phyloP scores from a whole-genome alignment of 163 green algal species.

The Chlorella variabilis region DNA sequence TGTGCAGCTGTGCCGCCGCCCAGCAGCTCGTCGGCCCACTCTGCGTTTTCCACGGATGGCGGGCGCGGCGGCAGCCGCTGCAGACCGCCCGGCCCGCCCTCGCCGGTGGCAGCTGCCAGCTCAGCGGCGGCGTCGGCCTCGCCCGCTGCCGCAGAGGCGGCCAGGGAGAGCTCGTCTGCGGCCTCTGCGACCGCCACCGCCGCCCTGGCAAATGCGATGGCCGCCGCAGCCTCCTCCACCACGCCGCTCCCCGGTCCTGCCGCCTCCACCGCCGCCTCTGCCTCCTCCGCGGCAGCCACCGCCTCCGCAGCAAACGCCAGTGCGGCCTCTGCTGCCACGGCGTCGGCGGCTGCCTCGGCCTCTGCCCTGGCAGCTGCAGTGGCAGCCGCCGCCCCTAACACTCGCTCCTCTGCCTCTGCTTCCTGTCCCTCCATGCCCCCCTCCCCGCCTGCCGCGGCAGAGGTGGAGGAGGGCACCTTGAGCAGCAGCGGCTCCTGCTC shows the following conservation, averaged over 20 bases:
- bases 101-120: not conserved
- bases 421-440: not conserved
- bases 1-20: not conserved
- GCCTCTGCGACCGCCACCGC: not conserved
- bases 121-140: not conserved
- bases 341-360: not conserved
- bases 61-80: not conserved
- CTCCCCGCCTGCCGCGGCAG: not conserved
- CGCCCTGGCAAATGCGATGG: not conserved
- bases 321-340: not conserved
- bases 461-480: not conserved
- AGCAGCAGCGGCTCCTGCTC: constrained; percentile 24
- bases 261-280: not conserved
- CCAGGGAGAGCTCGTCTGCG: not conserved
- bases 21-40: constrained; percentile 9
- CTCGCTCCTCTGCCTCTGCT: not conserved
- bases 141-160: not conserved
- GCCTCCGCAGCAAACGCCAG: not conserved
- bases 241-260: too few relatives aligned
- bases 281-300: not conserved
- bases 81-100: not conserved
- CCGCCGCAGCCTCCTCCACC: not conserved
- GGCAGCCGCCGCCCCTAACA: not conserved
- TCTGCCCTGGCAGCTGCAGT: not conserved
- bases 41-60: not conserved